Evolutionary conservation across 1,139 yeast genomes (phyloP).

Genomic region (Geotrichum carabidarum): DNA sequence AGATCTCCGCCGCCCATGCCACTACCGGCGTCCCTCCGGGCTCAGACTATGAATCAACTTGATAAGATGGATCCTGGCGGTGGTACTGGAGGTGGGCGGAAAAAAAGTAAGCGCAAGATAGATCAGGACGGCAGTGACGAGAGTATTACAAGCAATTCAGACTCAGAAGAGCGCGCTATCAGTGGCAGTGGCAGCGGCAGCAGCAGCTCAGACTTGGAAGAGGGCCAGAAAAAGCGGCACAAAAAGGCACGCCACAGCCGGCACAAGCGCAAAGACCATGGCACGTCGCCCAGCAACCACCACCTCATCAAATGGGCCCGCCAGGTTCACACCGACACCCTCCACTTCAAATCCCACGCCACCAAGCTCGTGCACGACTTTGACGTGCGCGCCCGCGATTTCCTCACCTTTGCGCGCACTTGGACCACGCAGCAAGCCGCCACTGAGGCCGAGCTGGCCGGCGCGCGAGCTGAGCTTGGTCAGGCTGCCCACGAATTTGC

Average conservation of each 20-base stretch:
- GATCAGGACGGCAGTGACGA: no score
- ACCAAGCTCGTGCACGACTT: slow-evolving; percentile 1
- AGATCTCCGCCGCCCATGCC: no score
- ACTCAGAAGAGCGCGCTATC: no score
- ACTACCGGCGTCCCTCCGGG: no score
- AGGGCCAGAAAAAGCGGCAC: neutral
- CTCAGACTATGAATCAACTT: no score
- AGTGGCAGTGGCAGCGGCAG: neutral
- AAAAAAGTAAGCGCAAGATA: no score
- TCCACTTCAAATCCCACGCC: neutral
- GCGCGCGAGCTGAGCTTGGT: neutral
- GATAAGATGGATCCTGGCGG: no score
- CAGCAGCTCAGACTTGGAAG: neutral
- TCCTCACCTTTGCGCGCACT: neutral
- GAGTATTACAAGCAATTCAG: no score
- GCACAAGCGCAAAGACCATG: neutral
- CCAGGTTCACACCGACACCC: neutral
- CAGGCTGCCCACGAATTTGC: neutral
- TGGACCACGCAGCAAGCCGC: neutral
- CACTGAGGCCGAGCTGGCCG: neutral
- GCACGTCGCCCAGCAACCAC: neutral
- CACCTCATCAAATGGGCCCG: neutral
- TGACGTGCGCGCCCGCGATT: neutral
- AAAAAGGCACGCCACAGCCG: neutral
- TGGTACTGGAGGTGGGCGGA: no score